Base-by-base conservation (phyloP, 331 rosid species). In the Malus hybrid region DNA sequence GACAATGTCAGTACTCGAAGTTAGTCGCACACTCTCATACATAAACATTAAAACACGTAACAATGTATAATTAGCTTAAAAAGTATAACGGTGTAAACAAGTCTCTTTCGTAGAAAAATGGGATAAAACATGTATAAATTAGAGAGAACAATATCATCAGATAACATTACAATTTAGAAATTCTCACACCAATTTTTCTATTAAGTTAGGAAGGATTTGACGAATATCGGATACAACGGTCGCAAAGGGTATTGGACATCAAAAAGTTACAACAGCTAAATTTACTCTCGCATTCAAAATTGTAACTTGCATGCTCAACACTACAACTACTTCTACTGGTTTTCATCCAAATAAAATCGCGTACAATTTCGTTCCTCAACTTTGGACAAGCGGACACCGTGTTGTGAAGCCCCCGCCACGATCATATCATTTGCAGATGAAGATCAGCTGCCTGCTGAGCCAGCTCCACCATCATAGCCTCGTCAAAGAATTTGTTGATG, bases 401-500 rank as follows among this genome's bases (percentile, higher is more conserved):
- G 44, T 53, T 66, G 34, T 3, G 24, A 33, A 68, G 67, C 61
- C 24, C 24, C 24, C 10, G 20, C 57, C 7, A 16, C 69, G 69
- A 77, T 84, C 86, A 86, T 65, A 80, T 77, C 84, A 94, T 90
- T 77, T 92, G 97, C 74, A 87, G 99, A 82, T 94, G 99, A 83
- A 94, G 93, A 88, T 90, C 99, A 34, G 99, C 97, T 7, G 95
- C 97, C 77, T 92, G 99, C 82, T 95, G 97, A 20, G 99, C 99
- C 79, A 92, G 88, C 60, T 95, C 99, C 74, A 92, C 97, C 99
- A 95, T 90, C 99, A 95, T 95, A 48, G 99, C 97, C 89, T 95
- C 99, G 9, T 95, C 97, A 10, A 95, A 95, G 83, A 95, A 95
- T 74, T 95, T 95, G 72, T 89, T 88, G 69, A 92, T 95, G 89